A percentile compares a stretch with the other conserved stretches of the same genome.
Evolutionary conservation across 306 rosid genomes (phyloP).

Genomic region (Ormosia semicastrata): DNA sequence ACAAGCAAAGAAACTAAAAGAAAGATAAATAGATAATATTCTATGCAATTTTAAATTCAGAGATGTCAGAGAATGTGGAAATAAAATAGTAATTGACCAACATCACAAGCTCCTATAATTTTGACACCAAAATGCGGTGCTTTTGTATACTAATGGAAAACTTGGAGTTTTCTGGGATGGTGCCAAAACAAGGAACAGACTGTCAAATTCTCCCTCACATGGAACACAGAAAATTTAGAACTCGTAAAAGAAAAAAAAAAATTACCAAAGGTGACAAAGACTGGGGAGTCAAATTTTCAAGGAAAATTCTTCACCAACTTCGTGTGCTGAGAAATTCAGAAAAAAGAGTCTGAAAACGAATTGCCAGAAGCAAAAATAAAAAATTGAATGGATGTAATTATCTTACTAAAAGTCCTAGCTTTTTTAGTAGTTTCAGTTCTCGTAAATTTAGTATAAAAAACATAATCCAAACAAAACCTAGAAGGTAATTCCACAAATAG

Average conservation of each 20-base stretch:
- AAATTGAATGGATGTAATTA: slow-evolving; percentile 27
- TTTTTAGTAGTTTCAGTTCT: background rate
- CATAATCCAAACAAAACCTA: slow-evolving; percentile 31
- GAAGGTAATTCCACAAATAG: slow-evolving; percentile 31
- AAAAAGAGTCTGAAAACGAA: background rate
- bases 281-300: slow-evolving; percentile 36
- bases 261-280: slow-evolving; percentile 35
- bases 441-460: slow-evolving; percentile 32
- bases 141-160: slow-evolving; percentile 41
- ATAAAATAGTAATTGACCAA: slow-evolving; percentile 29
- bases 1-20: no score
- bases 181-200: slow-evolving; percentile 45
- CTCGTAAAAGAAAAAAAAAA: background rate
- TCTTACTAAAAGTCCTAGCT: slow-evolving; percentile 22
- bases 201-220: slow-evolving; percentile 65
- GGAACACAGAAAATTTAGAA: slow-evolving; percentile 16
- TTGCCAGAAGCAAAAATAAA: background rate
- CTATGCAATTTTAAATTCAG: slow-evolving; percentile 25
- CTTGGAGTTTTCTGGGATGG: slow-evolving; percentile 50
- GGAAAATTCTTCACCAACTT: slow-evolving; percentile 42
- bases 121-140: slow-evolving; percentile 32
- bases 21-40: slow-evolving; percentile 12
- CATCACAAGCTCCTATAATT: slow-evolving; percentile 22
- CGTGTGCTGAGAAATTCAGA: slow-evolving; percentile 7
- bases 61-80: slow-evolving; percentile 19